Percentiles rank a stretch among this genome's conserved stretches.
These are phyloP conservation scores for Diutina scorzettiae DNA, from an alignment of 1,139 yeast genomes.

Conservation along the genomic window DNA sequence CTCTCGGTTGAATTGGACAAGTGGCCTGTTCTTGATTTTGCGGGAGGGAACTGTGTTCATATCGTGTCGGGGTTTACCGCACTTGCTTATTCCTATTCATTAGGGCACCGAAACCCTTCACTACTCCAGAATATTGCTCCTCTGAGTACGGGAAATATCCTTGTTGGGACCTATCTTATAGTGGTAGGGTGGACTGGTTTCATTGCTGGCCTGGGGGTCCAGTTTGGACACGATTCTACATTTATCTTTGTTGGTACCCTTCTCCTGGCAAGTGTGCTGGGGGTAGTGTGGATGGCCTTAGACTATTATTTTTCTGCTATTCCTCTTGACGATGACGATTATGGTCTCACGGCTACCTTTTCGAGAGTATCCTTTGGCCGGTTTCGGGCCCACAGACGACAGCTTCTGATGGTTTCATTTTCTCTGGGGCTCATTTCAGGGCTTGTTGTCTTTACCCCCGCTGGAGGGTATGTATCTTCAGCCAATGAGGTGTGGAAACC, in stretches of 20 bases:
- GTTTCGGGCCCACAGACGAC: conserved; percentile 9
- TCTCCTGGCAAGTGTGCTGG: conserved; percentile 25
- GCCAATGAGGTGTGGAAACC: conserved; percentile 28
- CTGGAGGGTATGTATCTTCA: conserved; percentile 26
- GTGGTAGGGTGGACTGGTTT: conserved; percentile 35
- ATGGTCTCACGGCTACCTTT: not conserved
- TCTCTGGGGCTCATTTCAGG: conserved; percentile 34
- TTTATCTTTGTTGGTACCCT: conserved; percentile 25
- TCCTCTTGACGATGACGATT: conserved; percentile 19
- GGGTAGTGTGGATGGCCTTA: conserved; percentile 25
- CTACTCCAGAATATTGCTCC: conserved; percentile 26
- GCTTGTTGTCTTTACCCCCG: conserved; percentile 34
- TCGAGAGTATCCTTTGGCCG: not conserved
- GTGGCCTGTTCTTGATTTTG: conserved; percentile 44
- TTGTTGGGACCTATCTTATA: conserved; percentile 39
- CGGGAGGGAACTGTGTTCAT: conserved; percentile 58
- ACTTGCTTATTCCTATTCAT: conserved; percentile 43
- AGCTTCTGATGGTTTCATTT: conserved; percentile 29
- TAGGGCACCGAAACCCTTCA: conserved; percentile 42
- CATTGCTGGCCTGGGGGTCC: conserved; percentile 18
- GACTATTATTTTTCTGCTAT: conserved; percentile 30
- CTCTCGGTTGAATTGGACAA: conserved; percentile 26
- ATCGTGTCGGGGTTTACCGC: conserved; percentile 49
- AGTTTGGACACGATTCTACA: not conserved
- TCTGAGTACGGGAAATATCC: conserved; percentile 29